A percentile compares a stretch with the other conserved stretches of the same genome.
Conservation (phyloP, 768 basidiomycete species). For the Xanthoconium stramineum region DNA sequence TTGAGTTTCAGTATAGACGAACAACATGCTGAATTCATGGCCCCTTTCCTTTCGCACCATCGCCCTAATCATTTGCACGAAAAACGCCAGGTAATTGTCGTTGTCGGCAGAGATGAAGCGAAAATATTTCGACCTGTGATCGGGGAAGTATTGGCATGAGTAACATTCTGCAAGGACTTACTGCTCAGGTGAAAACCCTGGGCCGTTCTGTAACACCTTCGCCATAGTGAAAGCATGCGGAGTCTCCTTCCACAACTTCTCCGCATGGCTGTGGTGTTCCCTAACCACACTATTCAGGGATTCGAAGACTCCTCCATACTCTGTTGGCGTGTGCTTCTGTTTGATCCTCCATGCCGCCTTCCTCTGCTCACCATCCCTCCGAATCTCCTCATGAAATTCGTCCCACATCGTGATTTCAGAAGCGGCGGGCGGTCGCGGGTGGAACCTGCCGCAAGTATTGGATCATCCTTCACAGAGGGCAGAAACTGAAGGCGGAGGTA, state of each 20-base stretch:
- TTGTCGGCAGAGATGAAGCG: background rate
- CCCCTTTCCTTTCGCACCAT: background rate
- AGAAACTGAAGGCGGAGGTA: too few species aligned
- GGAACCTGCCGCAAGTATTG: background rate
- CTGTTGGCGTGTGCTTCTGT: background rate
- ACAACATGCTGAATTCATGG: background rate
- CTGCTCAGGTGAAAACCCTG: background rate
- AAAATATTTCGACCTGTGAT: background rate
- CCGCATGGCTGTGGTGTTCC: background rate
- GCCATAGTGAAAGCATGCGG: background rate
- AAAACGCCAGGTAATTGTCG: background rate
- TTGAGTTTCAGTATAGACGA: background rate
- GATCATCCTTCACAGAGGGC: background rate
- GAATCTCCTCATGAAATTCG: background rate
- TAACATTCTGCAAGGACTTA: background rate
- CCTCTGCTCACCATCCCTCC: background rate
- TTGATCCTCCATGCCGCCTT: background rate
- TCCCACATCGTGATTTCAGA: constrained; percentile 2
- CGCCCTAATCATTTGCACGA: background rate
- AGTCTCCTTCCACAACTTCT: background rate
- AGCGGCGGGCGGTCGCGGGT: background rate
- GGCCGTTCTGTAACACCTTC: constrained; percentile 1
- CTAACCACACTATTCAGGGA: background rate
- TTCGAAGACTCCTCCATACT: background rate
- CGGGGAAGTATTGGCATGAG: background rate